Evolutionary conservation across 345 rosid species (phyloP), one percentile per base, ranked within the genome.

Genomic region (Eutrema heterophyllum): DNA sequence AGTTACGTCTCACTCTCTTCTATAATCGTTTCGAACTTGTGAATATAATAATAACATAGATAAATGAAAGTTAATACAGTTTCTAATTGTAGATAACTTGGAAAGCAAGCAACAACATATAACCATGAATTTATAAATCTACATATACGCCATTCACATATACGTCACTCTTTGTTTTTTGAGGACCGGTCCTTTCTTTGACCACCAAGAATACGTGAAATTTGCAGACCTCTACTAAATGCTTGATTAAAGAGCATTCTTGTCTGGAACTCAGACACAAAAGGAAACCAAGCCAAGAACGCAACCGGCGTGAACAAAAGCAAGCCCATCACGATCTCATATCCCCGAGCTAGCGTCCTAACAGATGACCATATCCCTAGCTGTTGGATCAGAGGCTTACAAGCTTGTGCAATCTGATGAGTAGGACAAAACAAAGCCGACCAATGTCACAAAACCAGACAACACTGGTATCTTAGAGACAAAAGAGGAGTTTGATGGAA

Each of bases 221-320:
- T 90, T 70, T 87, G 97, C 24, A 93, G 71, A 78, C 97, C 98
- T 83, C 97, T 88, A 70, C 98, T 90, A 78, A 93, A 93, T 4
- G 98, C 97, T 83, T 93, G 97, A 83, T 93, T 93, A 80, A 93
- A 92, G 35, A 92, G 84, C 92, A 92, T 86, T 40, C 98, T 85
- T 44, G 95, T 88, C 76, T 92, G 97, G 75, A 92, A 92, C 74
- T 88, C 97, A 0, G 97, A 90, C 40, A 92, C 91, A 48, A 89
- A 87, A 3, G 98, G 98, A 75, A 93, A 91, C 98, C 98, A 93
- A 39, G 97, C 92, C 71, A 93, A 79, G 83, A 90, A 83, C 5
- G 97, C 98, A 54, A 90, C 90, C 0, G 97, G 98, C 4, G 92
- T 88, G 81, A 92, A 89, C 43, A 92, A 44, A 54, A 89, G 84